These are phyloP conservation scores for Rhynchosporium graminicola DNA, from an alignment of 2,329 filamentous ascomycete species.

Conservation along the genomic window DNA sequence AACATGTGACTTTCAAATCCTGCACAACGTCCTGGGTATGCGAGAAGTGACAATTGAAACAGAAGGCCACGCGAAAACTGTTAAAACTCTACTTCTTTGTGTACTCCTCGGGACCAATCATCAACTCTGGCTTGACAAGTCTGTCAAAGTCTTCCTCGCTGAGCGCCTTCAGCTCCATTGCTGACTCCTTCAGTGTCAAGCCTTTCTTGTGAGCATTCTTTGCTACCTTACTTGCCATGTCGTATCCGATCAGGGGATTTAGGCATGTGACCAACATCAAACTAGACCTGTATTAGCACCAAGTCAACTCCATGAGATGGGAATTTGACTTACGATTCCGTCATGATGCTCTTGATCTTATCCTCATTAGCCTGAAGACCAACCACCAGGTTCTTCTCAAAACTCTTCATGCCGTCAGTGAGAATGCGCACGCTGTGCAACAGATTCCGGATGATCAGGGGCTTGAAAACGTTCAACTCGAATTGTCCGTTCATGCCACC, in stretches of 20 bases:
- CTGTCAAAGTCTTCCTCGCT: slow-evolving; percentile 88
- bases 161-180: slow-evolving; percentile 88
- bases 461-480: slow-evolving; percentile 99
- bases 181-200: slow-evolving; percentile 87
- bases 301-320: not conserved
- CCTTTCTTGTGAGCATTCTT: slow-evolving; percentile 99
- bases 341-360: slow-evolving; percentile 85
- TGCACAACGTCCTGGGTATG: not conserved
- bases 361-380: slow-evolving; percentile 92
- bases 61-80: not conserved
- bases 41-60: slow-evolving; percentile 3
- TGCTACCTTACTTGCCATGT: slow-evolving; percentile 94
- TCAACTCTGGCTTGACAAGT: slow-evolving; percentile 89
- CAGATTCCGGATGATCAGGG: slow-evolving; percentile 90
- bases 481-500: slow-evolving; percentile 98
- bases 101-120: slow-evolving; percentile 80
- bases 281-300: slow-evolving; percentile 48
- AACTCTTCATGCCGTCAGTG: slow-evolving; percentile 89
- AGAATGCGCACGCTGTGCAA: slow-evolving; percentile 89
- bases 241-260: slow-evolving; percentile 96
- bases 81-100: slow-evolving; percentile 42
- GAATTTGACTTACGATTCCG: slow-evolving; percentile 73
- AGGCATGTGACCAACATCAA: slow-evolving; percentile 98
- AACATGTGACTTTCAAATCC: too few relatives aligned
- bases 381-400: slow-evolving; percentile 88